phyloP scores from a whole-genome alignment of 2,329 filamentous ascomycete species.

The Helicocarpus griseus region DNA sequence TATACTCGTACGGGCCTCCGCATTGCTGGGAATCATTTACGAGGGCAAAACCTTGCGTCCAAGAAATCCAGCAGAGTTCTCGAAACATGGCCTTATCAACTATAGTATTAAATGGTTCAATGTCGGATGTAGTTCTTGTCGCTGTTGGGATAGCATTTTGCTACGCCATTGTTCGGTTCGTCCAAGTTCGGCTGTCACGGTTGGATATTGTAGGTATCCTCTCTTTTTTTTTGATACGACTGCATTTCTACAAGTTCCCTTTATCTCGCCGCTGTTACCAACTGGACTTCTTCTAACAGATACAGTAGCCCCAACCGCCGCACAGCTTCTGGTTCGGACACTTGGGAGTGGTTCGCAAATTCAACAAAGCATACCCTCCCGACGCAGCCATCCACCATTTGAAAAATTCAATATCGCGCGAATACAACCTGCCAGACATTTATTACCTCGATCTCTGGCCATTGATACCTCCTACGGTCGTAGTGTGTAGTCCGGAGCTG shows the following conservation, averaged over 20 bases:
- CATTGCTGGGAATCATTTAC: no score
- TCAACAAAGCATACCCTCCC: not conserved
- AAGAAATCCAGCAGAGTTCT: not conserved
- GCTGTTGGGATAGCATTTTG: not conserved
- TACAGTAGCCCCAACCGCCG: constrained; percentile 1
- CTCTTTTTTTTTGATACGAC: not conserved
- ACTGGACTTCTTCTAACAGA: no score
- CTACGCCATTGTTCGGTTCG: not conserved
- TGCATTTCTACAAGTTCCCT: not conserved
- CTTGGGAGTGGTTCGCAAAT: not conserved
- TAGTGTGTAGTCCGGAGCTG: constrained; percentile 30
- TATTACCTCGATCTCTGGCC: constrained; percentile 33
- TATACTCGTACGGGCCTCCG: no score
- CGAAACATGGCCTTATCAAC: not conserved
- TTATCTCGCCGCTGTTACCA: no score
- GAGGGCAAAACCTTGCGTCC: no score
- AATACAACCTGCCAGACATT: constrained; percentile 3
- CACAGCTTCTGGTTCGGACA: constrained; percentile 6
- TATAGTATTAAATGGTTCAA: not conserved
- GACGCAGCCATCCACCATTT: constrained; percentile 1
- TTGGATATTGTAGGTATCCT: not conserved
- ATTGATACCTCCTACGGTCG: constrained; percentile 25
- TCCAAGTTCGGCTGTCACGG: not conserved
- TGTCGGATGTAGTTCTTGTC: not conserved
- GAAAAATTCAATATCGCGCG: not conserved